Evolutionary conservation across 192 early-diverging fungal genomes (phyloP).

Genomic region (Phycomyces nitens): DNA sequence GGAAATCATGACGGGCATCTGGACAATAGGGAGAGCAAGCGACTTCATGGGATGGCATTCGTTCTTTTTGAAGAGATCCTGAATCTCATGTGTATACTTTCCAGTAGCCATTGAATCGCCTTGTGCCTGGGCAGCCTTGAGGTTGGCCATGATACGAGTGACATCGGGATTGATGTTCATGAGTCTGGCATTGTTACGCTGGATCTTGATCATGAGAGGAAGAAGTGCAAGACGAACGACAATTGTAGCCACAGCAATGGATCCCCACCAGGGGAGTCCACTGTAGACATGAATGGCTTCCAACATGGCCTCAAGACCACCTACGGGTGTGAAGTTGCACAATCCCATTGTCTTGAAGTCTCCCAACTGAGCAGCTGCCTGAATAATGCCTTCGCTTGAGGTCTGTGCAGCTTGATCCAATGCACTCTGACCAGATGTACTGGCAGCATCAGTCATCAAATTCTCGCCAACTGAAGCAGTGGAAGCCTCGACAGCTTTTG

Average conservation of each 20-base stretch:
- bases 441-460: constrained; percentile 20
- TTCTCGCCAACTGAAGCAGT: not conserved
- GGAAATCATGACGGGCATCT: constrained; percentile 78
- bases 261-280: constrained; percentile 91
- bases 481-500: not conserved
- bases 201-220: constrained; percentile 71
- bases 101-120: constrained; percentile 56
- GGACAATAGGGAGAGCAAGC: constrained; percentile 58
- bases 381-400: constrained; percentile 35
- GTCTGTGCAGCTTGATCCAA: constrained; percentile 7
- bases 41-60: constrained; percentile 63
- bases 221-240: constrained; percentile 64
- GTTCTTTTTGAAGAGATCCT: constrained; percentile 56
- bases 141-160: constrained; percentile 61
- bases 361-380: constrained; percentile 71
- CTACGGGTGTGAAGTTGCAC: constrained; percentile 66
- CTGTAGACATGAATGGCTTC: constrained; percentile 79
- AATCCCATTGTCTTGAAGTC: constrained; percentile 84
- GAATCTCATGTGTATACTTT: constrained; percentile 54
- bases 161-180: constrained; percentile 70
- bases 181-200: constrained; percentile 65
- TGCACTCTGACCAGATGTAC: not conserved
- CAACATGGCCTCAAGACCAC: constrained; percentile 62
- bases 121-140: constrained; percentile 51
- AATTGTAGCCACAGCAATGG: constrained; percentile 73